Base-by-base conservation (phyloP, 2,329 filamentous ascomycete species). In the Colletotrichum incanum region DNA sequence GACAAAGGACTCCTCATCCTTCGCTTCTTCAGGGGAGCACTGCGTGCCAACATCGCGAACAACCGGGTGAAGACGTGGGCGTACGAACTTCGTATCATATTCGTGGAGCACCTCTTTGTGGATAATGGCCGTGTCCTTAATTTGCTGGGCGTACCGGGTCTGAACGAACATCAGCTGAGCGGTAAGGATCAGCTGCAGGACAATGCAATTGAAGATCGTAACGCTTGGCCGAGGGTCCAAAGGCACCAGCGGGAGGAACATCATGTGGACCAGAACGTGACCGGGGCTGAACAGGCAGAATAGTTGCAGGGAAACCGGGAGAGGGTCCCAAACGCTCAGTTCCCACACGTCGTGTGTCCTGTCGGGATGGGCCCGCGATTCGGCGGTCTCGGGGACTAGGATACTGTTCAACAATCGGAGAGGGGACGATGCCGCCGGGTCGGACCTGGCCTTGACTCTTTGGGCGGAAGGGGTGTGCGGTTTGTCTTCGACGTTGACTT, bases 51-150 rank as follows among this genome's bases (percentile, higher is more conserved):
- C 94, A 90, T 91, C 88, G 65, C 89, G 84, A 75, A 97, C 93
- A 6, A 93, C 86, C 9, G 93, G 93, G 76, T 97, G 93, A n/a
- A 97, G 89, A 14, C 92, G 89, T 2, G 96, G 96, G 78, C 97
- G 94, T 1, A 99, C 96, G 78, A 93, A 98, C 84, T 99, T 99
- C 76, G 91, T 94, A 79, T 98, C 94, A 79, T 99, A 99, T 83
- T 99, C 96, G 80, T 95, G 92, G 83, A 98, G 88, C 6, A 98
- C 96, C 82, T 98, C 94, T 76, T 93, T 94, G 76, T 97, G 94
- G 71, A 99, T 93, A 58, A 98, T 88, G 2, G 91, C 88, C 2
- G 90, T 90, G 81, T 99, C 96, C 79, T 95, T 97, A 73, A 90
- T 90, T 80, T 98, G 95, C 79, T 96, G 95, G 4, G 90, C 88